These are phyloP conservation scores for Trichoderma asperelloides DNA, from an alignment of 495 filamentous ascomycete genomes.

Conservation along the genomic window DNA sequence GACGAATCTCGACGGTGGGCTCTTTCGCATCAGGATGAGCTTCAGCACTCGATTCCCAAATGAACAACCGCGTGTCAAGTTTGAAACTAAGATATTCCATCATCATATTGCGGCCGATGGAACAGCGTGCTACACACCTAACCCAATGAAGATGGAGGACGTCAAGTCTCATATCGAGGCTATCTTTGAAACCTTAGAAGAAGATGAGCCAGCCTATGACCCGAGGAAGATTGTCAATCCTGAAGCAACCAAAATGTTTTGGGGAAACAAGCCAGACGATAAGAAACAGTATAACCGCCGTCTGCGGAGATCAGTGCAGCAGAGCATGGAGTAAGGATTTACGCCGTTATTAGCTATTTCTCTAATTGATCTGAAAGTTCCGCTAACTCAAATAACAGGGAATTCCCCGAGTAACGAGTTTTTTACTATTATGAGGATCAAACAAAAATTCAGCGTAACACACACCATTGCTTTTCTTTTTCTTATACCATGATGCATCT, in stretches of 20 bases:
- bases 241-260: constrained; percentile 79
- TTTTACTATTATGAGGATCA: background rate
- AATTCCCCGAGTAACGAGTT: constrained; percentile 2
- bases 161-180: constrained; percentile 77
- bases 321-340: constrained; percentile 40
- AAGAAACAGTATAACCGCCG: constrained; percentile 76
- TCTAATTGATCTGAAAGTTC: background rate
- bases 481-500: background rate
- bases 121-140: constrained; percentile 73
- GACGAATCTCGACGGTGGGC: constrained; percentile 87
- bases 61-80: constrained; percentile 78
- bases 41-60: constrained; percentile 86
- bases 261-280: constrained; percentile 63
- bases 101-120: constrained; percentile 74
- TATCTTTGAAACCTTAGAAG: constrained; percentile 74
- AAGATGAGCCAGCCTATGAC: constrained; percentile 81
- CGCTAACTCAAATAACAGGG: background rate
- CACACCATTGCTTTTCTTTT: background rate
- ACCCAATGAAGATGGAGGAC: constrained; percentile 55
- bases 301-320: constrained; percentile 54
- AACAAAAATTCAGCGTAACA: background rate
- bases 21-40: constrained; percentile 70
- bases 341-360: background rate
- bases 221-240: constrained; percentile 80
- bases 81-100: constrained; percentile 79